Conservation (phyloP, 2,329 filamentous ascomycete genomes). For the Pyricularia pennisetigena region DNA sequence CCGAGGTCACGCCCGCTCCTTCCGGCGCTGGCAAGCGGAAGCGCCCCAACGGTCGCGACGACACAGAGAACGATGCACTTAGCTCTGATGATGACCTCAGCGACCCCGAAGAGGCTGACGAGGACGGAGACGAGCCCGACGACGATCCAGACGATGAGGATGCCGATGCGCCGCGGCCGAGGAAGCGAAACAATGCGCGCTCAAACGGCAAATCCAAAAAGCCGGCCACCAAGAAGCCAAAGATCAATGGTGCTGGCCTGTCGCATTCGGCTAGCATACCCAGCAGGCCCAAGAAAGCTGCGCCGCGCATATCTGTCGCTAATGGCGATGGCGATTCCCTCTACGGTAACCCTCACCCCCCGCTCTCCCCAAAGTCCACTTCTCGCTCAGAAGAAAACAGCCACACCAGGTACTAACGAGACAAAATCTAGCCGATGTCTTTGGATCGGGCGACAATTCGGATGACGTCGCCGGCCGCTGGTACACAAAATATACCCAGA, state of each 20-base stretch:
- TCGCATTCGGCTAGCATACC: conserved; percentile 33
- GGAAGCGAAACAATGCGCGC: conserved; percentile 27
- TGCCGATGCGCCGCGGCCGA: conserved; percentile 16
- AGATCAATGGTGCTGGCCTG: conserved; percentile 45
- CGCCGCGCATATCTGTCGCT: conserved; percentile 36
- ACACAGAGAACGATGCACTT: conserved; percentile 34
- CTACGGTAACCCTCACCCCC: conserved; percentile 35
- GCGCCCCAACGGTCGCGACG: conserved; percentile 32
- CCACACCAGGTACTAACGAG: conserved; percentile 12
- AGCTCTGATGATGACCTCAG: conserved; percentile 21
- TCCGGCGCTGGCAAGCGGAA: conserved; percentile 49
- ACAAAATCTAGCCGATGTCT: conserved; percentile 45
- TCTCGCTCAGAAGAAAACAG: background rate
- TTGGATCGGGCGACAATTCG: conserved; percentile 45
- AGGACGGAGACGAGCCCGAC: conserved; percentile 24
- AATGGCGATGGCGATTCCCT: conserved; percentile 41
- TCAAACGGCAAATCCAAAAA: conserved; percentile 37
- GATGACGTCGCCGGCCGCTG: conserved; percentile 51
- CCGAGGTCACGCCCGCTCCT: conserved; percentile 34
- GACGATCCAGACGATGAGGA: conserved; percentile 27
- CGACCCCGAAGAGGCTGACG: conserved; percentile 27
- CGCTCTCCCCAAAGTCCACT: conserved; percentile 10
- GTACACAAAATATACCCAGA: conserved; percentile 45
- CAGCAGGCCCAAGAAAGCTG: conserved; percentile 46
- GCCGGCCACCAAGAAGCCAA: conserved; percentile 53